Base-by-base conservation (phyloP, 768 basidiomycete genomes). In the Strobilomyces dryophilus region DNA sequence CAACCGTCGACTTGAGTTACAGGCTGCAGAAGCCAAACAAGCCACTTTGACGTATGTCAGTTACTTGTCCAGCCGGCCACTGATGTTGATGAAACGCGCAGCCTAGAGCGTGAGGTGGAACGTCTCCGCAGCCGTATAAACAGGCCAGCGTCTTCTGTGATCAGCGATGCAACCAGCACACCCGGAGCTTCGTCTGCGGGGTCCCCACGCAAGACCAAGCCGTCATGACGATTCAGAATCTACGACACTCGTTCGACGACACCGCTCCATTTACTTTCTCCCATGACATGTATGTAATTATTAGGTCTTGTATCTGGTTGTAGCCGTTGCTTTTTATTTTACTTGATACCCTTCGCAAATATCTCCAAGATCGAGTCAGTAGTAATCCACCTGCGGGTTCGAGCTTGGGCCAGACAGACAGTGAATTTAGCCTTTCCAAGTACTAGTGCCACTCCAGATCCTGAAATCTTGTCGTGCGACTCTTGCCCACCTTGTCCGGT, bases 1-100 rank as follows among this genome's bases (percentile, higher is more conserved):
- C 21, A 89, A 89, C 67, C 82, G 89, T 31, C 78, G 87, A 40
- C 85, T 85, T 35, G 89, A 90, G 61, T 78, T 87, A 36, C 89
- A 92, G 59, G 85, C 84, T 29, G 80, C 72, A 6, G 89, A 92
- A 58, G 82, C 80, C 61, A 87, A 82, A 66, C 85, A 89, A 66
- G 80, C 80, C 55, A 76, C 82, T 39, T 73, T 89, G 15, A 81
- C 77, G 88, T 89, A 61, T 47, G 84, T 67, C 21, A 29, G 5
- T 51, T 31, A 14, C 35, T 18, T 51, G 7, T 47, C 14, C 15
- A 29, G 49, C 17, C 14, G 17, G 46, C 49, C 31, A 24, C 39
- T 35, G 42, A 27, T 46, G 41, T 45, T 61, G 47, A 53, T 34
- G 18, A 44, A 41, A n/a, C 7, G 43, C 44, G 17, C 41, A 85